Evolutionary conservation across 2,329 filamentous ascomycete genomes (phyloP).

Genomic region (Monosporascus sp.): DNA sequence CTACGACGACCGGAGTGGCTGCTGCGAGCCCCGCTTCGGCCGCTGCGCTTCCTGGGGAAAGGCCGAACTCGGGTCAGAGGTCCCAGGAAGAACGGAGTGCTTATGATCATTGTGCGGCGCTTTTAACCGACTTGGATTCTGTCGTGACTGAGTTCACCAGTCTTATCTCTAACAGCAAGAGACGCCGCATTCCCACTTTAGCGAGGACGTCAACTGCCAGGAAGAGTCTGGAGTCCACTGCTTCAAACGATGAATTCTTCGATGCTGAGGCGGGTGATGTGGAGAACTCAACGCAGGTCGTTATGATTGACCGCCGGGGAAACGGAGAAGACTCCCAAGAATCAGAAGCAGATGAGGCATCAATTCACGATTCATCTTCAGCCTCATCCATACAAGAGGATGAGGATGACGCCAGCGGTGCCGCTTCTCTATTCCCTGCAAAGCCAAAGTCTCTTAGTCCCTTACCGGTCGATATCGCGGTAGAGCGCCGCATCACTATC

Average conservation of each 20-base stretch:
- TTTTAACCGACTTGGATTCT: constrained; percentile 79
- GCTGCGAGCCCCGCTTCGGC: constrained; percentile 36
- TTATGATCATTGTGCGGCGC: constrained; percentile 74
- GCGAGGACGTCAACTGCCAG: constrained; percentile 46
- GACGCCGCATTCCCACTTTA: constrained; percentile 54
- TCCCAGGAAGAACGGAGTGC: constrained; percentile 59
- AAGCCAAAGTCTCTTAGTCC: constrained; percentile 73
- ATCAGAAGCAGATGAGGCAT: constrained; percentile 52
- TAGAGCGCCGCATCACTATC: constrained; percentile 66
- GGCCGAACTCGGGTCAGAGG: constrained; percentile 25
- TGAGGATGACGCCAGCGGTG: constrained; percentile 51
- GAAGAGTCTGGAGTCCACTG: constrained; percentile 73
- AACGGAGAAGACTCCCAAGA: constrained; percentile 62
- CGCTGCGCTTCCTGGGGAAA: constrained; percentile 18
- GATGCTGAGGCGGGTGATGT: constrained; percentile 70
- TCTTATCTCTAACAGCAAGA: constrained; percentile 73
- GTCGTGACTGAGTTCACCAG: constrained; percentile 78
- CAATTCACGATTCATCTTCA: constrained; percentile 51
- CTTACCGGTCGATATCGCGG: constrained; percentile 61
- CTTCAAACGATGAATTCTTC: constrained; percentile 84
- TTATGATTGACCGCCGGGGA: constrained; percentile 65
- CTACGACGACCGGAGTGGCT: constrained; percentile 34
- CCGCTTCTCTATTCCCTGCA: constrained; percentile 67
- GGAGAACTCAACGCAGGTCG: constrained; percentile 56
- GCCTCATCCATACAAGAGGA: constrained; percentile 56